A percentile compares a stretch with the other conserved stretches of the same genome.
Evolutionary conservation across 495 filamentous ascomycete genomes (phyloP).

Genomic region (Xylaria grammica): DNA sequence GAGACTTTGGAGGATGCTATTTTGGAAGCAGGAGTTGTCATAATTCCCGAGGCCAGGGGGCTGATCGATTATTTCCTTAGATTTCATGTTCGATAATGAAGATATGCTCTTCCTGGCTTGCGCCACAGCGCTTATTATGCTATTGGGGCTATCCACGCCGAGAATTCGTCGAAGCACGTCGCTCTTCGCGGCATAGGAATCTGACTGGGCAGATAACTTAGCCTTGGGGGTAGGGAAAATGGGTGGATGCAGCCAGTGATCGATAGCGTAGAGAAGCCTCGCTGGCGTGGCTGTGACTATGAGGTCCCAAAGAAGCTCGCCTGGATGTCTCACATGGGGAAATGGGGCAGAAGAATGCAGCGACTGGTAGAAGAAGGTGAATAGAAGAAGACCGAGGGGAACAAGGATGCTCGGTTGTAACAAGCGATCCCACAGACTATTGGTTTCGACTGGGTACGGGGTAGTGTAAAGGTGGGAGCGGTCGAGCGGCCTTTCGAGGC

Average conservation of each 20-base stretch:
- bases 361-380: conserved; percentile 51
- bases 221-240: conserved; percentile 35
- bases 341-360: conserved; percentile 34
- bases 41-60: conserved; percentile 87
- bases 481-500: conserved; percentile 28
- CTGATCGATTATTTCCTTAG: conserved; percentile 36
- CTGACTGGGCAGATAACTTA: conserved; percentile 23
- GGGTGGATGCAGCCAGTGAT: conserved; percentile 50
- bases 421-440: conserved; percentile 36
- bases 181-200: conserved; percentile 64
- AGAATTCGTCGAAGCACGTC: conserved; percentile 70
- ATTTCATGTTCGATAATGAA: conserved; percentile 54
- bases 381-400: conserved; percentile 43
- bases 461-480: conserved; percentile 26
- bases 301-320: conserved; percentile 65
- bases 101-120: conserved; percentile 52
- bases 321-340: conserved; percentile 39
- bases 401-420: conserved; percentile 43
- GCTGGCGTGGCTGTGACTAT: conserved; percentile 67
- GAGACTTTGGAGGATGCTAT: conserved; percentile 88
- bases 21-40: conserved; percentile 97
- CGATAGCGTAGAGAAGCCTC: conserved; percentile 62
- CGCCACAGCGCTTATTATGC: conserved; percentile 44
- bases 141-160: conserved; percentile 61
- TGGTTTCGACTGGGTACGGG: conserved; percentile 23